Conservation (phyloP, 1,139 yeast species). For the Pneumocystis canis region DNA sequence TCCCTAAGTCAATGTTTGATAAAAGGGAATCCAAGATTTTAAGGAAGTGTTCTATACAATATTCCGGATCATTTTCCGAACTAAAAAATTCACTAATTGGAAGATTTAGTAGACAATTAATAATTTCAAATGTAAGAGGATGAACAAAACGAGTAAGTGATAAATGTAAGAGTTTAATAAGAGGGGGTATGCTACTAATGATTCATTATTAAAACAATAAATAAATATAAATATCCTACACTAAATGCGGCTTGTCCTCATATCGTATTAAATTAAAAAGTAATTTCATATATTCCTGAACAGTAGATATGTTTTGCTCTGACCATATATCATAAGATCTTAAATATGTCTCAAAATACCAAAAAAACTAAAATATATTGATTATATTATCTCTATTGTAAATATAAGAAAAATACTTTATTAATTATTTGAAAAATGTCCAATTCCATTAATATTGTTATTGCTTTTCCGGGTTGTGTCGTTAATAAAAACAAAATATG, state of each 20-base stretch:
- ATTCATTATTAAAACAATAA: not conserved
- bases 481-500: conserved; percentile 15
- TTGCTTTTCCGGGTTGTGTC: conserved; percentile 5
- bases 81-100: not conserved
- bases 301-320: not conserved
- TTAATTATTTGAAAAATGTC: conserved; percentile 1
- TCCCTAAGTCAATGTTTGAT: conserved; percentile 1
- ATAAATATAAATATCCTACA: not conserved
- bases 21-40: not conserved
- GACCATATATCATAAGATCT: not conserved
- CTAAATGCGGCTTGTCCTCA: not conserved
- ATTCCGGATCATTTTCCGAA: not conserved
- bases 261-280: not conserved
- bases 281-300: not conserved
- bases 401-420: not conserved
- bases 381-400: not conserved
- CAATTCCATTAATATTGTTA: not conserved
- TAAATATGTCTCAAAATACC: conserved; percentile 8
- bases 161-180: not conserved
- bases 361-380: conserved; percentile 1
- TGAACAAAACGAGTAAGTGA: not conserved
- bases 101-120: conserved; percentile 4
- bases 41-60: not conserved
- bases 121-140: not conserved
- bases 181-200: not conserved